These are phyloP conservation scores for Aspergillus jensenii DNA, from an alignment of 2,329 filamentous ascomycete species.

Conservation along the genomic window DNA sequence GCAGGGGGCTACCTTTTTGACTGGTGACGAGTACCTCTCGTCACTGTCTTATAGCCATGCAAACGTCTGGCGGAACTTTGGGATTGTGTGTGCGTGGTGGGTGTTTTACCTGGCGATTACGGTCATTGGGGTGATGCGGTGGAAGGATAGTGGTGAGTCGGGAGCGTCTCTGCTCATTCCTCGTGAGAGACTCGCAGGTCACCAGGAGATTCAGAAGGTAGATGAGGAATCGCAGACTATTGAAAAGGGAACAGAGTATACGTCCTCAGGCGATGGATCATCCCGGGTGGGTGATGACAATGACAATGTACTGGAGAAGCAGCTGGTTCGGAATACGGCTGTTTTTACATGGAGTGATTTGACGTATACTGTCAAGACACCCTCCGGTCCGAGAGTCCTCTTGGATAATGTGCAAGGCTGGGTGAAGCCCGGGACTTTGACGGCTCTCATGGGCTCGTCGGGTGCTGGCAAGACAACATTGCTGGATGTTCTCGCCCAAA, in stretches of 20 bases:
- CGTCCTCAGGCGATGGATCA: too few relatives aligned
- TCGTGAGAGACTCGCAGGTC: slow-evolving; percentile 51
- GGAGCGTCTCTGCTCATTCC: slow-evolving; percentile 53
- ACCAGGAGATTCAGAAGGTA: slow-evolving; percentile 32
- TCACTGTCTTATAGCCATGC: slow-evolving; percentile 53
- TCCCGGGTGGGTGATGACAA: too few relatives aligned
- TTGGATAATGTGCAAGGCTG: slow-evolving; percentile 71
- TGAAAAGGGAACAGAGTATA: too few relatives aligned
- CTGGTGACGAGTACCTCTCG: slow-evolving; percentile 57
- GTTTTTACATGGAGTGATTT: slow-evolving; percentile 74
- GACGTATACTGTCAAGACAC: slow-evolving; percentile 65
- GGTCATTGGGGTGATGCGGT: slow-evolving; percentile 52
- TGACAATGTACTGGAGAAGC: too few relatives aligned
- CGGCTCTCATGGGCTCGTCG: slow-evolving; percentile 73
- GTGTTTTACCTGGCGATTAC: slow-evolving; percentile 58
- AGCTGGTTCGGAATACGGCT: slow-evolving; percentile 54
- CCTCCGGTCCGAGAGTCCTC: slow-evolving; percentile 53
- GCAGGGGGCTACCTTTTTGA: slow-evolving; percentile 49
- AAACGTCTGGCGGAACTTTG: slow-evolving; percentile 57
- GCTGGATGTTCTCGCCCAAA: slow-evolving; percentile 69
- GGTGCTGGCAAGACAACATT: slow-evolving; percentile 74
- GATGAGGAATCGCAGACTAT: slow-evolving; percentile 16
- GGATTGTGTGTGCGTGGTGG: slow-evolving; percentile 63
- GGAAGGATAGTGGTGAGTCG: too few relatives aligned
- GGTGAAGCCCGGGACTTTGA: slow-evolving; percentile 71